Conservation (phyloP, 2,329 filamentous ascomycete species). For the Colletotrichum horii region DNA sequence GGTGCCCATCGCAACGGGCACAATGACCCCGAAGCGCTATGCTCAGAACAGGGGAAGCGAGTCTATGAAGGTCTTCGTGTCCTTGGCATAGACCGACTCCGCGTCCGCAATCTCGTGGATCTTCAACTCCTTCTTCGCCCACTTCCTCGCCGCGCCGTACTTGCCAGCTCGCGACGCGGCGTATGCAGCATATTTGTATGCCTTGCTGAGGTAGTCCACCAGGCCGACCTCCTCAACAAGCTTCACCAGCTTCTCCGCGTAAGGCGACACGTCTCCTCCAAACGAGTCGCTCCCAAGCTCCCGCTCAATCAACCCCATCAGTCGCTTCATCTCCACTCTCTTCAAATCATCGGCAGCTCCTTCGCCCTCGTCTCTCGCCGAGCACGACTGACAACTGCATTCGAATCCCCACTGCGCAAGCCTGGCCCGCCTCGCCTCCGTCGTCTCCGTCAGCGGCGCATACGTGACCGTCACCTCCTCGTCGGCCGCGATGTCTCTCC, state of each 20-base stretch:
- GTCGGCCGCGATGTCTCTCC: conserved; percentile 30
- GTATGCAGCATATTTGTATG: conserved; percentile 26
- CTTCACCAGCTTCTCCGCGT: conserved; percentile 22
- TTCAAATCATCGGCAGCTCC: conserved; percentile 27
- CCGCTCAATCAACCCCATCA: conserved; percentile 36
- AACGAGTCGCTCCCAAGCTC: conserved; percentile 26
- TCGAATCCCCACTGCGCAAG: conserved; percentile 31
- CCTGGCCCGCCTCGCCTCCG: conserved; percentile 31
- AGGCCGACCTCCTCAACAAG: conserved; percentile 27
- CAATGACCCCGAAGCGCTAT: background rate
- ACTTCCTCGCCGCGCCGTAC: conserved; percentile 21
- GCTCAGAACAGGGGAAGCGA: conserved; percentile 13
- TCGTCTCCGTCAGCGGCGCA: conserved; percentile 35
- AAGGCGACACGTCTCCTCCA: conserved; percentile 13
- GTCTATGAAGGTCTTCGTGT: conserved; percentile 7
- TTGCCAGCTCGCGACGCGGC: conserved; percentile 23
- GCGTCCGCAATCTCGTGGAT: conserved; percentile 23
- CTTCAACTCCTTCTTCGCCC: conserved; percentile 26
- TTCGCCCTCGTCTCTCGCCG: conserved; percentile 31
- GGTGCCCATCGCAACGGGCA: background rate
- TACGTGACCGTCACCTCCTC: conserved; percentile 41
- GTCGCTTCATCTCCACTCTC: conserved; percentile 33
- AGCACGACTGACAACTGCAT: conserved; percentile 39
- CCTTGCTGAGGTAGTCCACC: conserved; percentile 28
- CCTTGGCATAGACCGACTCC: background rate